phyloP scores from a whole-genome alignment of 257 asterid species.

The Nicotiana undulata region DNA sequence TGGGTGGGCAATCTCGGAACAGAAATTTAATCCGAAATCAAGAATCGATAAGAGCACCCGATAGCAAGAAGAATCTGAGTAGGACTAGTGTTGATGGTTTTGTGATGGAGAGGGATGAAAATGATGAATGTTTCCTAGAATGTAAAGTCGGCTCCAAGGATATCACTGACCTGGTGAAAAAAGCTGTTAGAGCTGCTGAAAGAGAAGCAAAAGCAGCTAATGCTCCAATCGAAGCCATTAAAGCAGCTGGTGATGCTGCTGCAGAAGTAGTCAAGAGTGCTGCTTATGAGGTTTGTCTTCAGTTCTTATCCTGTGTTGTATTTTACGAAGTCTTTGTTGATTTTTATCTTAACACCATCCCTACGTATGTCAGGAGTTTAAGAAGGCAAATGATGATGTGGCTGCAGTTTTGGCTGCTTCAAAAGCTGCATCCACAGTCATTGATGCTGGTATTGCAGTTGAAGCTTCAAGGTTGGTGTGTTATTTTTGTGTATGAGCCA shows the following conservation, averaged over 20 bases:
- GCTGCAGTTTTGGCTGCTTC: constrained; percentile 90
- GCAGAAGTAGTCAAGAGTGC: constrained; percentile 94
- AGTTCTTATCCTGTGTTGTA: constrained; percentile 11
- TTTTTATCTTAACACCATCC: neutral
- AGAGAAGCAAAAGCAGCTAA: constrained; percentile 90
- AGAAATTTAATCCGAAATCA: constrained; percentile 42
- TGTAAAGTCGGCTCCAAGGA: constrained; percentile 80
- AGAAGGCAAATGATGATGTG: constrained; percentile 67
- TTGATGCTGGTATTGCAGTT: constrained; percentile 85
- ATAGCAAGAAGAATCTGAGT: constrained; percentile 39
- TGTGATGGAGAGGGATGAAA: constrained; percentile 63
- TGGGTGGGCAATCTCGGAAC: constrained; percentile 53
- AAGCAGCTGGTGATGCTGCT: constrained; percentile 97
- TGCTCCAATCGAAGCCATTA: constrained; percentile 83
- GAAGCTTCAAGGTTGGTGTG: constrained; percentile 55
- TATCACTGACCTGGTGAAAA: constrained; percentile 67
- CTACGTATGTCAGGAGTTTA: constrained; percentile 47
- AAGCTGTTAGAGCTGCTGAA: constrained; percentile 94
- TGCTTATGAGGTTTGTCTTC: constrained; percentile 69
- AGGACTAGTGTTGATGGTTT: constrained; percentile 28
- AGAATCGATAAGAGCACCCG: constrained; percentile 43
- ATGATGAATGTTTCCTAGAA: constrained; percentile 82
- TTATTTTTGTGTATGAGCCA: constrained; percentile 6
- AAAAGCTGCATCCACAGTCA: constrained; percentile 77
- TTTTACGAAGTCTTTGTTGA: neutral